Evolutionary conservation across 345 rosid genomes (phyloP), one percentile per base, ranked within the genome.

Genomic region (Acer campestre): DNA sequence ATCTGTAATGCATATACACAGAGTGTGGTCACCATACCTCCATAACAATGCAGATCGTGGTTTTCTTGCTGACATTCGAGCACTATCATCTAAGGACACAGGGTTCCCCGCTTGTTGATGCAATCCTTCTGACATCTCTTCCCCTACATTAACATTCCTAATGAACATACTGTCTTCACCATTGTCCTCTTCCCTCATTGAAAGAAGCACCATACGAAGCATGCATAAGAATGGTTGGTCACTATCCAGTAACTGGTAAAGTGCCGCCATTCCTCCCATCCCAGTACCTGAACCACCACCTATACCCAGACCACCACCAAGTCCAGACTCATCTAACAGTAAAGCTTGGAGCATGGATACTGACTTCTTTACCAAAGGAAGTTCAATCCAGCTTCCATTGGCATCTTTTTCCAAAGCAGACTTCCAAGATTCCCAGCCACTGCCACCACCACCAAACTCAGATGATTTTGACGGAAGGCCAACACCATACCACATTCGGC

Each of bases 201-300:
- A 92, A 74, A 97, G 90, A 79, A 97, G 98, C 68, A 91, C 97
- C 98, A 97, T 92, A 18, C 99, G 96, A 38, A 97, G 96, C 98
- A 97, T 97, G 88, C 99, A 97, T 75, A 97, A 84, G 85, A 97
- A 97, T 51, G 99, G 99, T 81, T 97, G 99, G 81, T 97, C 99
- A 79, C 99, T 97, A 82, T 97, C 99, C 80, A 97, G 81, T 66
- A 94, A 84, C 81, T 97, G 99, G 87, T 94, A 97, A 67, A 97
- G 93, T 61, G 97, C 92, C 44, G 98, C 83, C 99, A 97, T 94
- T 77, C 98, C 99, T 84, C 99, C 99, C 99, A 97, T 97, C 75
- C 99, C 99, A 80, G 99, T 97, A 82, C 99, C 99, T 40, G 99
- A 97, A 82, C 98, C 99, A 76, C 98, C 98, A 71, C 99, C 98